Base-by-base conservation (phyloP, 306 rosid species). In the Rosa chinensis region DNA sequence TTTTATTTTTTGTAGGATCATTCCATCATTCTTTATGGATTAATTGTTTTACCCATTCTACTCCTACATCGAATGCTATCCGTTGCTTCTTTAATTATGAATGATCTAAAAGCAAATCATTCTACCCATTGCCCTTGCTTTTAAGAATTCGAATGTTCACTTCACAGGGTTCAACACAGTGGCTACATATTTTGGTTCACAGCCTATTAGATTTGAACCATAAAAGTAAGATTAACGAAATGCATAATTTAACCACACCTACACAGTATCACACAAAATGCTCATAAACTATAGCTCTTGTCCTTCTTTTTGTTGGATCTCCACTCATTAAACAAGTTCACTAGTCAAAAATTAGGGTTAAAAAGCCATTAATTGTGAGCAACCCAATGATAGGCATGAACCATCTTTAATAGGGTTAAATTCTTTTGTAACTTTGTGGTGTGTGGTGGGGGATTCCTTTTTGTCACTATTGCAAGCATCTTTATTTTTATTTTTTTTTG, bases 381-480 rank as follows among this genome's bases (percentile, higher is more conserved):
- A 40, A 70, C 75, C 78, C 85, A 59, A 80, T 59, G 71, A 63
- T 70, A 37, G 48, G 81, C 56, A 86, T 62, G 74, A 87, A 88
- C 84, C 87, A 81, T 40, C 66, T 64, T 82, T 64, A 52, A 63
- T 25, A 68, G 77, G 63, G 71, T 77, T 74, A 73, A 83, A 66
- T 83, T 28, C 25, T 55, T 56, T 58, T 67, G 56, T 74, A 61
- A 76, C 72, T 32, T 74, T 77, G 82, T 77, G 77, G 83, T 64
- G 61, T 16, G 61, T 49, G 56, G 7, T 35, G 70, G 70, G 70
- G 82, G 82, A 77, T 72, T 64, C 42, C 73, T 70, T 86, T 81
- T 86, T 85, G 87, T 87, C 85, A 75, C 82, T 66, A 79, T 81
- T 21, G 45, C 74, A 79, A 64, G 79, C 52, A 76, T 80, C 82